Conservation (phyloP, 495 filamentous ascomycete genomes). For the Achaetomiella virescens region DNA sequence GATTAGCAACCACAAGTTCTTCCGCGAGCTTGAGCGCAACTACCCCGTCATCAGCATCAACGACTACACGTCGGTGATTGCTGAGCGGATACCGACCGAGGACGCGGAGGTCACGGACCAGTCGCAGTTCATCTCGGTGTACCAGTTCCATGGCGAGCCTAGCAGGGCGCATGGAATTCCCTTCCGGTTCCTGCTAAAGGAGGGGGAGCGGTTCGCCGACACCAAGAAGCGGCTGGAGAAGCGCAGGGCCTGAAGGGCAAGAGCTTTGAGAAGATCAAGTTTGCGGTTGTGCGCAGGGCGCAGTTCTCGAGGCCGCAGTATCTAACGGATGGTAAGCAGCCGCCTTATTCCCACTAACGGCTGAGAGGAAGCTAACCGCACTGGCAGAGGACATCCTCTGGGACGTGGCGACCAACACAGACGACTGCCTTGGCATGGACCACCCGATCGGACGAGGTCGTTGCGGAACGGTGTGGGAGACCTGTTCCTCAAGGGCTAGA, state of each 20-base stretch:
- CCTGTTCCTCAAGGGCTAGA: slow-evolving; percentile 48
- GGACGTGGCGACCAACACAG: slow-evolving; percentile 58
- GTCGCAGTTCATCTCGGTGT: slow-evolving; percentile 64
- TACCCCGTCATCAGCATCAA: slow-evolving; percentile 65
- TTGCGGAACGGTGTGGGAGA: slow-evolving; percentile 48
- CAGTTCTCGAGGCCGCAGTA: slow-evolving; percentile 70
- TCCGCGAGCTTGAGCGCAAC: slow-evolving; percentile 60
- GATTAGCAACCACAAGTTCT: slow-evolving; percentile 68
- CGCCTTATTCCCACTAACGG: neutral
- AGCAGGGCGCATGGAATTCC: slow-evolving; percentile 71
- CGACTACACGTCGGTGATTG: slow-evolving; percentile 79
- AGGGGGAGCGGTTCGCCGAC: slow-evolving; percentile 83
- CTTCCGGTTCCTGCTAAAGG: slow-evolving; percentile 83
- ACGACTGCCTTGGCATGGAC: slow-evolving; percentile 85
- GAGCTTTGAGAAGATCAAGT: slow-evolving; percentile 97
- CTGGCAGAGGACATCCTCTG: slow-evolving; percentile 72
- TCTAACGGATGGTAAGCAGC: slow-evolving; percentile 75
- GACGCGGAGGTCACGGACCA: slow-evolving; percentile 53
- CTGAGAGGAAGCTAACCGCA: neutral
- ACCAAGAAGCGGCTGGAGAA: slow-evolving; percentile 87
- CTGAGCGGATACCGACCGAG: slow-evolving; percentile 74
- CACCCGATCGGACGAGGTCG: slow-evolving; percentile 68
- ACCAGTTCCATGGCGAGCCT: slow-evolving; percentile 86
- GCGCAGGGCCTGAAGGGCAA: slow-evolving; percentile 92
- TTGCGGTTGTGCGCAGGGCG: slow-evolving; percentile 69